Base-by-base conservation (phyloP, 2,329 filamentous ascomycete species). In the Colletotrichum orbiculare region DNA sequence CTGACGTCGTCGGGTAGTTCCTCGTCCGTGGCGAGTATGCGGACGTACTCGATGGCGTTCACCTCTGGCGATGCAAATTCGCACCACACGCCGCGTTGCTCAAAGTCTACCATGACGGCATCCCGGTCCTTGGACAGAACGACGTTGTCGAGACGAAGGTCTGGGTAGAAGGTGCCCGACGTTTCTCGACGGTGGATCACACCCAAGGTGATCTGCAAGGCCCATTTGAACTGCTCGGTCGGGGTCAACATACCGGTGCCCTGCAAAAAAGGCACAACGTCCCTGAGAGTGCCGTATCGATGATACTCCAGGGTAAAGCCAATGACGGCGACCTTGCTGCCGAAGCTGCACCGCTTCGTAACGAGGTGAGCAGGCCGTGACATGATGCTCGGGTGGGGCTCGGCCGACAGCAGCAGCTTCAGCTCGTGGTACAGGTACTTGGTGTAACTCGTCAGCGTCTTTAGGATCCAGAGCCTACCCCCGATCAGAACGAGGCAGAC, bases 391-490 rank as follows among this genome's bases (percentile, higher is more conserved):
- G 78, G 76, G 69, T 89, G 86, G 3, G 82, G 77, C 35, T 80
- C 76, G 49, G 88, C 78, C 35, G 73, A 79, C 57, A 88, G 81
- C 2, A 89, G 80, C 33, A 82, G 81, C 58, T 82, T 82, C 15
- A 89, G 78, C 73, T 89, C 87, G 69, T 88, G 85, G 71, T 89
- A 89, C 42, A 89, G 77, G 70, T 85, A 89, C 70, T 88, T 88
- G 65, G 84, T 80, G 67, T 81, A 83, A 73, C 83, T 85, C 2
- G 83, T 84, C 46, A 88, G 72, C 3, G 85, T 84, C 71, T 89
- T 89, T 74, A 89, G 81, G 60, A 88, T 83, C 77, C 81, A 84
- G 2, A 78, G 72, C 52, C 75, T 70, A 7, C 73, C 76, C 17
- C 75, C 68, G 45, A 84, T 77, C 38, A 76, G 75, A 48, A 88